Base-by-base conservation (phyloP, 306 rosid species). In the Malus sieversii region DNA sequence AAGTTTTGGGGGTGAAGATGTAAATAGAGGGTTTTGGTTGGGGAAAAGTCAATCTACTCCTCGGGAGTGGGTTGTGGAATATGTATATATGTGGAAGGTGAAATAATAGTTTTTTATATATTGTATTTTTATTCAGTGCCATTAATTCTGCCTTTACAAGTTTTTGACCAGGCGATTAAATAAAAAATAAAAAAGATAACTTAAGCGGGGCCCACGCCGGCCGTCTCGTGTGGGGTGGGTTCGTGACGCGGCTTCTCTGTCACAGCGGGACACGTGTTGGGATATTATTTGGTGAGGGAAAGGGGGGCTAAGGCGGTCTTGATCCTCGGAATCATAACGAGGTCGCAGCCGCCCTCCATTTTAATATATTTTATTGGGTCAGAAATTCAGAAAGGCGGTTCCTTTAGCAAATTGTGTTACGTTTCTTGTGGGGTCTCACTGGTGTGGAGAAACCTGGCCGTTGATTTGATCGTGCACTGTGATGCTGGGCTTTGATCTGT, bases 331-430 rank as follows among this genome's bases (percentile, higher is more conserved):
- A 80, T 75, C 65, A 22, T 61, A 79, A 84, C 85, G 81, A 79
- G 86, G 94, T 84, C 66, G 23, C 90, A 84, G 98, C 96, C 96
- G 93, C 98, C 97, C 79, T 72, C 70, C 73, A 32, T 40, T 75
- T 10, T 53, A 2, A 27, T 29, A 61, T 66, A 20, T 71, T 38
- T 66, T 14, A 44, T 66, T 71, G 69, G 66, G 78, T 57, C 40
- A 16, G 63, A 74, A 73, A 27, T 72, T 75, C 38, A 29, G 74
- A 81, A 76, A 81, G 81, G 70, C 70, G 75, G 81, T 81, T 66
- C 27, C 70, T 46, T 38, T 51, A 1, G 76, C 71, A 30, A 70
- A 46, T 61, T 77, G 78, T 70, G 11, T 42, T 62, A 62, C 77
- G 77, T 45, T 40, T 19, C 42, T 13, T 22, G 69, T 65, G 80